These are phyloP conservation scores for Saccharomyces eubayanus DNA, from an alignment of 805 yeast species.

Conservation along the genomic window DNA sequence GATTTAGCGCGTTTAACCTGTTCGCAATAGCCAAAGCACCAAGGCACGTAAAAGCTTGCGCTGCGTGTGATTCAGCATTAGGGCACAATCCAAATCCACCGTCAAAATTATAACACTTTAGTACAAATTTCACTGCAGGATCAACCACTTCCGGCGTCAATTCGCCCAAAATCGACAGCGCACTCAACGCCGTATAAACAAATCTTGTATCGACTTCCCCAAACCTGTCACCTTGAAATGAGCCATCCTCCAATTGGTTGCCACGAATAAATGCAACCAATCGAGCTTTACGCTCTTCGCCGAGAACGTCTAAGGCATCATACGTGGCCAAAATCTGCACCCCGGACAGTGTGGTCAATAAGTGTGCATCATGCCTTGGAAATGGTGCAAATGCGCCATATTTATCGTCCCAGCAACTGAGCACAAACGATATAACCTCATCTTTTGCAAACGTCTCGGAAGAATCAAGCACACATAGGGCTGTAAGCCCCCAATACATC, in stretches of 20 bases:
- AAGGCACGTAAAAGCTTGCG: conserved; percentile 80
- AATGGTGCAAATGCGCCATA: conserved; percentile 85
- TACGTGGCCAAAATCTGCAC: conserved; percentile 69
- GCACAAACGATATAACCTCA: conserved; percentile 61
- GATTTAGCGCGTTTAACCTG: conserved; percentile 40
- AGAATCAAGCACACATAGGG: conserved; percentile 53
- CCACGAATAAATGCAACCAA: conserved; percentile 33
- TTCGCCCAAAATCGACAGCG: conserved; percentile 59
- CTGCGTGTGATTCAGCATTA: conserved; percentile 92
- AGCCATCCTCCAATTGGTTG: conserved; percentile 45
- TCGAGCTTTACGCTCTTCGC: conserved; percentile 17
- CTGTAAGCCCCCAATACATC: conserved; percentile 88
- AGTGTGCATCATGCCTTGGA: conserved; percentile 83
- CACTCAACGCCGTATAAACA: conserved; percentile 71
- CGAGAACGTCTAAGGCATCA: conserved; percentile 44
- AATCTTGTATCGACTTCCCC: conserved; percentile 93
- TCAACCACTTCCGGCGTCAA: conserved; percentile 48
- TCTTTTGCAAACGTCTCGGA: conserved; percentile 48
- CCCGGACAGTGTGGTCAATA: conserved; percentile 78
- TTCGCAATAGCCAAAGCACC: conserved; percentile 69
- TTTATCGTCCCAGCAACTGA: conserved; percentile 49
- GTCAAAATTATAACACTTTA: conserved; percentile 77
- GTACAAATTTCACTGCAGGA: conserved; percentile 58
- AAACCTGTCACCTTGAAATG: conserved; percentile 81
- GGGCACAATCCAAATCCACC: conserved; percentile 94